phyloP scores from a whole-genome alignment of 2,329 filamentous ascomycete genomes.

The Penicillium hordei region DNA sequence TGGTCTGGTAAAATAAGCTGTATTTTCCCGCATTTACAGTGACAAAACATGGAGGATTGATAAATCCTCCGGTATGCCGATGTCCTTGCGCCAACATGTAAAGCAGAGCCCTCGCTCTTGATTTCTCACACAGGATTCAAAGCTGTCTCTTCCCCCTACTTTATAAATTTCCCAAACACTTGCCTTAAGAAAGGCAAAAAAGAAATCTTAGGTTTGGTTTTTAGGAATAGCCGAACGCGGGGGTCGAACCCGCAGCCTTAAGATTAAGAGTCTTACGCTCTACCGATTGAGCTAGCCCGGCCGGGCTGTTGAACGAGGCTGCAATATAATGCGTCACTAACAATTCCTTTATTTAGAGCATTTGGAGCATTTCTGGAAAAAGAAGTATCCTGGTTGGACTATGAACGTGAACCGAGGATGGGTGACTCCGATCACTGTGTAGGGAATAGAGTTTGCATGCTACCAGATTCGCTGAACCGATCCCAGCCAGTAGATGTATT shows the following conservation, averaged over 20 bases:
- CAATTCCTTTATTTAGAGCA: neutral
- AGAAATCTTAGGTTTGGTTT: conserved; percentile 9
- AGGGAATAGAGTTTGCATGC: neutral
- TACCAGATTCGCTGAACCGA: neutral
- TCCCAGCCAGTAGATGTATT: neutral
- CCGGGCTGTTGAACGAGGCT: conserved; percentile 11
- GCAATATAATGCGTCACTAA: neutral
- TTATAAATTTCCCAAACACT: too few species aligned
- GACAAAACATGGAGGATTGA: too few species aligned
- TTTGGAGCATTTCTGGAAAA: too few species aligned
- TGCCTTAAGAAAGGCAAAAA: neutral
- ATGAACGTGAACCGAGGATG: neutral
- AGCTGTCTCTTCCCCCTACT: too few species aligned
- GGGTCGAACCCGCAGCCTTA: conserved; percentile 46
- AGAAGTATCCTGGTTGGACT: neutral
- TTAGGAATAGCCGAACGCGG: conserved; percentile 41
- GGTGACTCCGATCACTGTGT: neutral
- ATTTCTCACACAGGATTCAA: too few species aligned
- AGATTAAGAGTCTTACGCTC: conserved; percentile 31
- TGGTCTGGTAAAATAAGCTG: too few species aligned
- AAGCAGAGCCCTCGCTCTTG: too few species aligned
- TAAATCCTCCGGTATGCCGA: too few species aligned
- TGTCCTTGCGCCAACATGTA: too few species aligned
- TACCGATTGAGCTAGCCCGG: conserved; percentile 53
- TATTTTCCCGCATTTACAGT: too few species aligned